Evolutionary conservation across 257 asterid species (phyloP).

Genomic region (Jacaranda mimosifolia): DNA sequence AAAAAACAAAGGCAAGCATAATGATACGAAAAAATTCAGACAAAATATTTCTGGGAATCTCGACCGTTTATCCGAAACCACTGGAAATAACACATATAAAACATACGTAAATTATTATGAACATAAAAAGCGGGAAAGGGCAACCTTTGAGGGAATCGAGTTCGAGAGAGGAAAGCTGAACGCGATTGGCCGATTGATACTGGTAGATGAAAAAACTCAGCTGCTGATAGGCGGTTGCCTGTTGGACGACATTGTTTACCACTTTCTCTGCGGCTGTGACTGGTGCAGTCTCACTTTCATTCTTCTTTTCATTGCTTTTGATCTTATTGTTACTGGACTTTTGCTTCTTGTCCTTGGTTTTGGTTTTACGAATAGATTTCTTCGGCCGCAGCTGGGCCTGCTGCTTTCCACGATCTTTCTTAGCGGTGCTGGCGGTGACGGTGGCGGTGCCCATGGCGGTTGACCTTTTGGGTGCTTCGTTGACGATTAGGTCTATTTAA

Average conservation of each 20-base stretch:
- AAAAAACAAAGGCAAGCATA: background rate
- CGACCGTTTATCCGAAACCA: background rate
- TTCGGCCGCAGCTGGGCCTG: slow-evolving; percentile 45
- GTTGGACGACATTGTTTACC: slow-evolving; percentile 36
- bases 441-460: slow-evolving; percentile 36
- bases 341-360: slow-evolving; percentile 39
- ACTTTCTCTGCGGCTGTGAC: slow-evolving; percentile 25
- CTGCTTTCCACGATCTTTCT: slow-evolving; percentile 39
- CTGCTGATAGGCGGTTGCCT: slow-evolving; percentile 72
- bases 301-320: slow-evolving; percentile 33
- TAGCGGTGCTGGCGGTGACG: slow-evolving; percentile 37
- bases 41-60: background rate
- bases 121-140: background rate
- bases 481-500: background rate
- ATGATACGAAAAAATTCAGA: background rate
- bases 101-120: background rate
- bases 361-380: slow-evolving; percentile 34
- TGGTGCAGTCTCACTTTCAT: background rate
- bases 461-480: slow-evolving; percentile 19
- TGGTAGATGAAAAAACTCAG: slow-evolving; percentile 64
- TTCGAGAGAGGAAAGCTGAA: slow-evolving; percentile 81
- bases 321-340: slow-evolving; percentile 36
- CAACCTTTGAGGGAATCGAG: slow-evolving; percentile 80
- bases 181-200: slow-evolving; percentile 68
- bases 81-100: background rate